Evolutionary conservation across 140 eudicot species (phyloP), one percentile per base, ranked within the genome.

Genomic region (Flaveria floridana): DNA sequence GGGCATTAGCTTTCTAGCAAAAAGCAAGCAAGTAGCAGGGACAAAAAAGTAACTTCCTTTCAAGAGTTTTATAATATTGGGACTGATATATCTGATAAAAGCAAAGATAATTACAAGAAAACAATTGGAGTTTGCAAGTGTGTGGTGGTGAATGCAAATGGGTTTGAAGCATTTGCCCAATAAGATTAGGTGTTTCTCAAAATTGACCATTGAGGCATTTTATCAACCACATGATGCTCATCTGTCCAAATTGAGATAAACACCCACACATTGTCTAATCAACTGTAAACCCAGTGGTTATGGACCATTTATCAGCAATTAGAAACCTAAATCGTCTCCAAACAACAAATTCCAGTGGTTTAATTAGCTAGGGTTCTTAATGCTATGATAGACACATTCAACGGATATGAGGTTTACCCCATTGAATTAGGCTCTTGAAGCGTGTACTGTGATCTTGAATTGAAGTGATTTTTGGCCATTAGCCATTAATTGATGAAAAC

Each of bases 181-280:
- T 14, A 44, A 80, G 79, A 73, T 74, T 65, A 55, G 20, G 73
- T 42, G 4, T 25, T 73, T 73, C 19, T 57, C 44, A 73, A 11
- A 18, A 65, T 55, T 73, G 72, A 62, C 82, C 53, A 48, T 61
- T 65, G 74, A 79, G 70, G 6, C 70, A 51, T 66, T 79, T 66
- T 73, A 56, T 80, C 72, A 67, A 75, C 80, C 80, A 74, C 84
- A 80, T 80, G 21, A 67, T 66, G 34, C 70, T 37, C 75, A 57
- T 67, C 56, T 73, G 68, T 73, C 41, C 26, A 21, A 72, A 55
- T 42, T 73, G 44, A 51, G 79, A 79, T 79, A 56, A 80, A 46
- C 71, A 69, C 10, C 19, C 2, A 20, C 72, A 42, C 16, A 71
- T 28, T 71, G 82, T 39, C 50, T 42, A 18, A 72, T 65, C 69